Evolutionary conservation across 129 eudicot genomes (phyloP).

Genomic region (Lactuca saligna): DNA sequence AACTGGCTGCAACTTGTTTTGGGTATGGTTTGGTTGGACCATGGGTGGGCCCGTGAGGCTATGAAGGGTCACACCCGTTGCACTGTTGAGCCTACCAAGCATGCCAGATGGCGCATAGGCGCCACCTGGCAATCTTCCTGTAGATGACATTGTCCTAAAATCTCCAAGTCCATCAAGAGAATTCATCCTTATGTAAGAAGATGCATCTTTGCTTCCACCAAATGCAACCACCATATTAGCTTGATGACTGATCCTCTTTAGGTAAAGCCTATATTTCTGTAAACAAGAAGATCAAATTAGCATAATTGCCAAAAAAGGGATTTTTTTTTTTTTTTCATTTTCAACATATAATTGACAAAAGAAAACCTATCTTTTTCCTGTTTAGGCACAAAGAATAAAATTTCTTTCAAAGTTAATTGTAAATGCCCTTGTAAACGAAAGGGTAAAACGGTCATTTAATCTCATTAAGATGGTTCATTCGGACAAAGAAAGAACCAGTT

Average conservation of each 20-base stretch:
- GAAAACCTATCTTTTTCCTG: no score
- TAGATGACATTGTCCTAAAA: constrained; percentile 45
- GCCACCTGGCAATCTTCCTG: constrained; percentile 49
- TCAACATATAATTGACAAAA: neutral
- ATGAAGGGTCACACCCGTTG: constrained; percentile 57
- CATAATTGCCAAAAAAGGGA: no score
- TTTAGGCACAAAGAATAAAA: neutral
- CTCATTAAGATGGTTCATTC: no score
- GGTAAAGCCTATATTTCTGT: constrained; percentile 85
- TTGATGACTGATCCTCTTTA: constrained; percentile 86
- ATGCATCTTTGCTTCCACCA: constrained; percentile 59
- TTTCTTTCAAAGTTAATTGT: neutral
- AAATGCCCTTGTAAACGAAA: no score
- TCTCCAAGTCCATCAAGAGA: constrained; percentile 62
- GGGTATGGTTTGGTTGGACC: constrained; percentile 51
- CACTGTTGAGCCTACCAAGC: constrained; percentile 72
- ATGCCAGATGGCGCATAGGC: constrained; percentile 47
- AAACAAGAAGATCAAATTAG: constrained; percentile 19
- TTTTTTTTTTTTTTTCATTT: neutral
- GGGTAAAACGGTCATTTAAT: no score
- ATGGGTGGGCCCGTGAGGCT: constrained; percentile 54
- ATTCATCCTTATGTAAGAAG: constrained; percentile 55
- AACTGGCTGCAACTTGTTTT: constrained; percentile 54
- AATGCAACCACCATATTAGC: constrained; percentile 73
- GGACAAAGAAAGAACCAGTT: no score